Evolutionary conservation across 768 basidiomycete genomes (phyloP), one percentile per base, ranked within the genome.

Genomic region (Termitomyces bulborhizus): DNA sequence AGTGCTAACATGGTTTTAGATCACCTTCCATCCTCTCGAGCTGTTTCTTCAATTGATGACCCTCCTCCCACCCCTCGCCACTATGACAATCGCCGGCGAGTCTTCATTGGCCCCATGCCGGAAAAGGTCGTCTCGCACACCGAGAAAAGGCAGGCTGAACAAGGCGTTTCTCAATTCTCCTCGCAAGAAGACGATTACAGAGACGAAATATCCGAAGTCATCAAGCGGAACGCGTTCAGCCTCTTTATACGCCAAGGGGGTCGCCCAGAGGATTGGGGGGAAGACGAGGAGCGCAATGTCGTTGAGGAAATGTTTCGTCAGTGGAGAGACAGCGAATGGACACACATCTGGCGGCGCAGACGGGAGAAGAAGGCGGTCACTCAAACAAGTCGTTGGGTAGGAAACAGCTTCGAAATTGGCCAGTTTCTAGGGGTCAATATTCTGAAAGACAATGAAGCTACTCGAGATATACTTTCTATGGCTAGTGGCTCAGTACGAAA

Each of bases 61-160:
- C 26, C 59, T 21, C 46, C 48, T 26, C 29, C 31, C 16, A 32
- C 56, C 41, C 42, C 43, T 44, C 57, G 58, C n/a, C 73, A 78
- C 26, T 21, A 56, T 55, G 57, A 61, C 66, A 66, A 62, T 29
- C 72, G 71, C 56, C 74, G 74, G 53, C 78, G 90, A 31, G 67
- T 85, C 51, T 91, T 91, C 68, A 74, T 93, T 43, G 90, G 90
- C 0, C 86, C 90, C 3, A 77, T 91, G 74, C 89, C 88, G 12
- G 83, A 85, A 63, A 80, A 76, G 54, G 73, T 82, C 54, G 68
- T 81, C 53, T 69, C 69, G 3, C 68, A 66, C 49, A 68, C 71
- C 44, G 75, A 81, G 54, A 66, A 58, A 53, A 64, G 58, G 50
- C 62, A 48, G 49, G 69, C 69, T 60, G 70, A 61, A 62, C 51